Percentiles rank a stretch among this genome's conserved stretches.
Conservation (phyloP, 2,329 filamentous ascomycete genomes). For the Cadophora sp. region DNA sequence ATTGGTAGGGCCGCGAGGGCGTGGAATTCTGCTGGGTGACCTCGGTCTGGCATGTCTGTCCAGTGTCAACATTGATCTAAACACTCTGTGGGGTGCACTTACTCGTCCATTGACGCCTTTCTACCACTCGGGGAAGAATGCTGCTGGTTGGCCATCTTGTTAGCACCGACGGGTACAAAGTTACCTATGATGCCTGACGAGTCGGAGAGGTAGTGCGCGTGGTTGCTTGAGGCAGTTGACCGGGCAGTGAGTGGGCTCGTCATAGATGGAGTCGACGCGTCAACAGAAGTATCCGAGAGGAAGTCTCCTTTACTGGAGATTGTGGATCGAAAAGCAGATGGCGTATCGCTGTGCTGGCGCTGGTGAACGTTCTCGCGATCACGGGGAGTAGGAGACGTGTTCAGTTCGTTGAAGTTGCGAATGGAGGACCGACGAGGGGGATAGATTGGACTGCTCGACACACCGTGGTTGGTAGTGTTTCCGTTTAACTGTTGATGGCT, state of each 20-base stretch:
- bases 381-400: neutral
- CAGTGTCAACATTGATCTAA: neutral
- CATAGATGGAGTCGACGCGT: conserved; percentile 9
- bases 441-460: conserved; percentile 16
- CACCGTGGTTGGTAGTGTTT: conserved; percentile 17
- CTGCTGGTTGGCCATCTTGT: conserved; percentile 18
- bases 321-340: conserved; percentile 21
- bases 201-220: conserved; percentile 23
- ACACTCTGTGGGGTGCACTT: conserved; percentile 5
- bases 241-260: conserved; percentile 1
- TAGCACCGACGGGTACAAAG: conserved; percentile 36
- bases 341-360: conserved; percentile 22
- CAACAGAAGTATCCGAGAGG: conserved; percentile 18
- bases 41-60: conserved; percentile 5
- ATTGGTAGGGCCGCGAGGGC: conserved; percentile 18
- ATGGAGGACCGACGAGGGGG: conserved; percentile 31
- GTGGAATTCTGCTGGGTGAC: conserved; percentile 18
- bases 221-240: conserved; percentile 28
- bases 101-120: conserved; percentile 14
- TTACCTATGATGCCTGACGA: conserved; percentile 39
- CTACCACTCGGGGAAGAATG: neutral
- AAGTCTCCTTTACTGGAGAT: conserved; percentile 13
- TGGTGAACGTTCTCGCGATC: conserved; percentile 16
- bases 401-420: conserved; percentile 9
- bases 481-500: conserved; percentile 21